These are phyloP conservation scores for Botrytis elliptica DNA, from an alignment of 2,329 filamentous ascomycete genomes.

Conservation along the genomic window DNA sequence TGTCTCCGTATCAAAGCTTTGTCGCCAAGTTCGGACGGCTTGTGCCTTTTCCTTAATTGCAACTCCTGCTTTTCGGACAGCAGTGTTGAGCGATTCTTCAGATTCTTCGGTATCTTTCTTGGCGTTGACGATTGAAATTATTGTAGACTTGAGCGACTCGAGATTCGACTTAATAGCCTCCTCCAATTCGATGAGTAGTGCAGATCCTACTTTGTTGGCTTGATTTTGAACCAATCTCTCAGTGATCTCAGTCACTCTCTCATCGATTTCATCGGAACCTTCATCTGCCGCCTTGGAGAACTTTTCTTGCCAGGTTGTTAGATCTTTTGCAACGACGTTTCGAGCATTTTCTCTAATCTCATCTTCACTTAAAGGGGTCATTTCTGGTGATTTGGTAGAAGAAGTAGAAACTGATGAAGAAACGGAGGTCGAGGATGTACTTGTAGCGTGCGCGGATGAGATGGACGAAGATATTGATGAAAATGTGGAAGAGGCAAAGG, in stretches of 20 bases:
- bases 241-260: constrained; percentile 69
- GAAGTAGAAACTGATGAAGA: constrained; percentile 30
- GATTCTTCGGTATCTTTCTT: constrained; percentile 49
- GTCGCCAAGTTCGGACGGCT: constrained; percentile 61
- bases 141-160: constrained; percentile 62
- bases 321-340: constrained; percentile 71
- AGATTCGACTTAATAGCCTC: constrained; percentile 64
- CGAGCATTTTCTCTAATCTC: constrained; percentile 58
- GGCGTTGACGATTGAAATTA: constrained; percentile 59
- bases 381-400: constrained; percentile 35
- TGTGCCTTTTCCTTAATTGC: constrained; percentile 64
- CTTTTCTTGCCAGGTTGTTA: constrained; percentile 83
- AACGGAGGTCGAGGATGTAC: constrained; percentile 21
- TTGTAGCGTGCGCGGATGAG: constrained; percentile 30
- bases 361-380: constrained; percentile 44
- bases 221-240: constrained; percentile 64
- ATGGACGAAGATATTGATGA: constrained; percentile 35
- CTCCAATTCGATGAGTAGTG: constrained; percentile 67
- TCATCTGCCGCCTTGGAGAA: constrained; percentile 84
- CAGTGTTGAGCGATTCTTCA: constrained; percentile 51
- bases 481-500: constrained; percentile 34
- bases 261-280: constrained; percentile 66
- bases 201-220: constrained; percentile 63
- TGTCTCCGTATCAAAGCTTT: constrained; percentile 57
- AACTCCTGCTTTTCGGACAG: constrained; percentile 57